Percentiles rank a stretch among this genome's conserved stretches.
Conservation (phyloP, 2,329 filamentous ascomycete species). For the Botrytis pseudocinerea region DNA sequence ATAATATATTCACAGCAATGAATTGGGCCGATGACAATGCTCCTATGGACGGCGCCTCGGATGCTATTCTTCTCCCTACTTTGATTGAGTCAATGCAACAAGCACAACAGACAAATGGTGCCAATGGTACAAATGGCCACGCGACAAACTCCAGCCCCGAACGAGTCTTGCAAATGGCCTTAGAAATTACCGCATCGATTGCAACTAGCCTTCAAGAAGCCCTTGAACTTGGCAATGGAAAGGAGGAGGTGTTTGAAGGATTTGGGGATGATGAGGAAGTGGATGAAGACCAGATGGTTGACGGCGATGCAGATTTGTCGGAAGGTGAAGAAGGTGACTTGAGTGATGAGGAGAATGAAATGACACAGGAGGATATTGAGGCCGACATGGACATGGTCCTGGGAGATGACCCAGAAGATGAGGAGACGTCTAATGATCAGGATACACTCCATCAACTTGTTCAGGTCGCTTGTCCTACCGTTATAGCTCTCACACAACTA, state of each 20-base stretch:
- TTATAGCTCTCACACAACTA: constrained; percentile 33
- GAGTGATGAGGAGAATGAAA: constrained; percentile 47
- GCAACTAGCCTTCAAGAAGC: constrained; percentile 58
- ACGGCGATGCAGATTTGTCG: constrained; percentile 46
- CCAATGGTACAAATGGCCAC: constrained; percentile 26
- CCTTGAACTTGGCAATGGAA: constrained; percentile 48
- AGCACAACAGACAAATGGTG: constrained; percentile 19
- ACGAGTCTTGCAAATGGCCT: constrained; percentile 46
- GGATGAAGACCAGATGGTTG: constrained; percentile 42
- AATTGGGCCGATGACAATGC: constrained; percentile 54
- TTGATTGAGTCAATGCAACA: constrained; percentile 42
- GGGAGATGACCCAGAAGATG: constrained; percentile 46
- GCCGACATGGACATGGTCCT: constrained; percentile 67
- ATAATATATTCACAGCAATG: constrained; percentile 59
- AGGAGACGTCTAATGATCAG: constrained; percentile 41
- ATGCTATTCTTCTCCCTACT: constrained; percentile 52
- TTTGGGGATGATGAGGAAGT: constrained; percentile 40
- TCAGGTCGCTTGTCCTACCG: constrained; percentile 36
- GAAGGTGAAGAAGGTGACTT: constrained; percentile 44
- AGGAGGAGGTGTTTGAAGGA: constrained; percentile 46
- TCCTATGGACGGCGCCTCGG: constrained; percentile 50
- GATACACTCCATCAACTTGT: constrained; percentile 38
- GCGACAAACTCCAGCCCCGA: constrained; percentile 35
- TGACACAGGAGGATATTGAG: constrained; percentile 58
- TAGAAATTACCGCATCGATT: constrained; percentile 65